Conservation (phyloP, 768 basidiomycete species). For the Sporobolomyces roseus region DNA sequence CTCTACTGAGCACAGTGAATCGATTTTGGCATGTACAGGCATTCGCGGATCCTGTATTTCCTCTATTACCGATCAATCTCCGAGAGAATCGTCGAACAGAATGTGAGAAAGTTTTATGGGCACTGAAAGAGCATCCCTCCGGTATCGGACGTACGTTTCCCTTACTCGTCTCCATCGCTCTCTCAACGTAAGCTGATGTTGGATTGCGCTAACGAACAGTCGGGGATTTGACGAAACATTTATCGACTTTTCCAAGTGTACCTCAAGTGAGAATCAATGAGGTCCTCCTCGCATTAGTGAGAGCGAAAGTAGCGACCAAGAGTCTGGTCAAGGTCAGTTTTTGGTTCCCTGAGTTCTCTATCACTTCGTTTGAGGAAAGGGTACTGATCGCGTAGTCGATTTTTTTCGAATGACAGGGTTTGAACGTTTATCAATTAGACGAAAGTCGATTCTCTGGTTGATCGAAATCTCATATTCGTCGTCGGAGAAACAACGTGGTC, state of each 20-base stretch:
- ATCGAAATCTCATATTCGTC: too few species aligned
- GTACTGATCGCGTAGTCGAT: background rate
- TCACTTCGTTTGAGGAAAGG: background rate
- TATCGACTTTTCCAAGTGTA: background rate
- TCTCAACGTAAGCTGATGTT: too few species aligned
- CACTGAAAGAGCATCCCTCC: conserved; percentile 4
- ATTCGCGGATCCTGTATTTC: conserved; percentile 35
- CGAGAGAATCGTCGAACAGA: conserved; percentile 32
- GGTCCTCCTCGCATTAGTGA: conserved; percentile 29
- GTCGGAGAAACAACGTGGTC: too few species aligned
- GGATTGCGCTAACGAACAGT: too few species aligned
- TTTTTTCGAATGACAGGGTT: background rate
- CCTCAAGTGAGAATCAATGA: conserved; percentile 38
- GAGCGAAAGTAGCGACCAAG: conserved; percentile 34
- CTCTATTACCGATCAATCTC: conserved; percentile 31
- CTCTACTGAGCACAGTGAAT: too few species aligned
- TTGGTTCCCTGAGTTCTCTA: background rate
- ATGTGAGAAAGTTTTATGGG: conserved; percentile 27
- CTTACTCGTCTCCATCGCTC: too few species aligned
- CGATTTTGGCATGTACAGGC: too few species aligned
- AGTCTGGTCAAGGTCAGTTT: conserved; percentile 21
- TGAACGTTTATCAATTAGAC: conserved; percentile 1
- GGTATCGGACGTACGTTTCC: conserved; percentile 9
- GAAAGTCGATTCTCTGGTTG: background rate
- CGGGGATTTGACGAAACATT: conserved; percentile 3